phyloP scores from a whole-genome alignment of 2,329 filamentous ascomycete species.

The Penicillium polonicum region DNA sequence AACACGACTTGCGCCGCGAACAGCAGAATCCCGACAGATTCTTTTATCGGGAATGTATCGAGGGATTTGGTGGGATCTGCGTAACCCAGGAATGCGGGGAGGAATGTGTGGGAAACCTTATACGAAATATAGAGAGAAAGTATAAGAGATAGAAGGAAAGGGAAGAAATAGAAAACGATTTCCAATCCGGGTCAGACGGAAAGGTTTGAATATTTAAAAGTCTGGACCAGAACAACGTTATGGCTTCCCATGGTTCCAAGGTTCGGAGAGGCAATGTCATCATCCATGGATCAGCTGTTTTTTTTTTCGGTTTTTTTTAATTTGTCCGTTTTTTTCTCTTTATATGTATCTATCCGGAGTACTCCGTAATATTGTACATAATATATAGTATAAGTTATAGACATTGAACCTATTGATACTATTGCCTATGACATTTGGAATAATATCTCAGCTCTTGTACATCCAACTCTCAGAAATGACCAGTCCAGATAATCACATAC shows the following conservation, averaged over 20 bases:
- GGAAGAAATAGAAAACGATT: neutral
- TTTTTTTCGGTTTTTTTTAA: neutral
- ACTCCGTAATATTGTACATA: neutral
- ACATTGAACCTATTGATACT: neutral
- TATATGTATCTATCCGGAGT: neutral
- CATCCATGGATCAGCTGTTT: neutral
- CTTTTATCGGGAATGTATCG: slow-evolving; percentile 18
- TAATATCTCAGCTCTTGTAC: neutral
- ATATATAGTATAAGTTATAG: neutral
- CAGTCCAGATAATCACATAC: slow-evolving; percentile 4
- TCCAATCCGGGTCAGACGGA: slow-evolving; percentile 2
- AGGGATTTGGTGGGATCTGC: slow-evolving; percentile 18
- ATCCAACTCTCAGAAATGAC: slow-evolving; percentile 3
- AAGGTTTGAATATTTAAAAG: neutral
- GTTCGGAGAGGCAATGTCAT: slow-evolving; percentile 4
- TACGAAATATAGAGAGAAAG: neutral
- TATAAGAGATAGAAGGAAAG: too few species aligned
- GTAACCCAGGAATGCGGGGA: slow-evolving; percentile 19
- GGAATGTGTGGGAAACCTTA: slow-evolving; percentile 1
- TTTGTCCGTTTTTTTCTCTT: neutral
- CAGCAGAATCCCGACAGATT: slow-evolving; percentile 17
- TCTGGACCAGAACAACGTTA: neutral
- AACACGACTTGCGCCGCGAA: slow-evolving; percentile 17
- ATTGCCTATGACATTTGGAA: neutral
- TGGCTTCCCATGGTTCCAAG: slow-evolving; percentile 2